Evolutionary conservation across 495 filamentous ascomycete species (phyloP), one percentile per base, ranked within the genome.

Genomic region (Aspergillus steynii): DNA sequence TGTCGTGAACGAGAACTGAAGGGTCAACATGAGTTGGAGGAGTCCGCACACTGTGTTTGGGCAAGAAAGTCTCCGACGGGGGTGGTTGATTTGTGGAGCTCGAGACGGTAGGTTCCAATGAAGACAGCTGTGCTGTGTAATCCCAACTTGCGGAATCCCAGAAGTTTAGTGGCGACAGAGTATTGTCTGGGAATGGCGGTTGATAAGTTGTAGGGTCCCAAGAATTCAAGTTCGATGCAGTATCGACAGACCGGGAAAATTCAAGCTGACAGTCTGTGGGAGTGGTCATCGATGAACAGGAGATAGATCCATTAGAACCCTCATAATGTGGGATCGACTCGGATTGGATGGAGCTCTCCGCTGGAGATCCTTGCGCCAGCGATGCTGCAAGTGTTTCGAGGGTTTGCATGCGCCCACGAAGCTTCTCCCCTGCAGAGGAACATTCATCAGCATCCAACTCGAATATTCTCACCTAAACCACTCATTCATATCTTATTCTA

Each of bases 301-400:
- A 37, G 51, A 53, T n/a, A 27, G 58, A 53, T 53, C 32, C 25
- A 9, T 58, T 29, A 3, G 54, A 55, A 56, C 26, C 46, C 31
- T 55, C 50, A 60, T 47, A 60, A 45, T n/a, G 15, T 25, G 60
- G 56, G 29, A 29, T 7, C 50, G 25, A 20, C 5, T 42, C 15
- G 27, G 45, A 53, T 29, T 20, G 45, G 53, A 9, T 32, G 0
- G 28, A 55, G 4, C 15, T 51, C 12, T 27, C 47, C 29, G 48
- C 14, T 15, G 49, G 34, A n/a, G 46, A 1, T 48, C 14, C 42
- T n/a, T 50, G 48, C 52, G n/a, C 58, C 51, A 47, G 37, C 37
- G 63, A 53, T 28, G 45, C 53, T 37, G 61, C 68, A n/a, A 71
- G 50, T 55, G 59, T 55, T 51, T 71, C 66, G 34, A 71, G 66